A percentile compares a stretch with the other conserved stretches of the same genome.
phyloP scores from a whole-genome alignment of 2,329 filamentous ascomycete genomes.

The Biscogniauxia sp. region DNA sequence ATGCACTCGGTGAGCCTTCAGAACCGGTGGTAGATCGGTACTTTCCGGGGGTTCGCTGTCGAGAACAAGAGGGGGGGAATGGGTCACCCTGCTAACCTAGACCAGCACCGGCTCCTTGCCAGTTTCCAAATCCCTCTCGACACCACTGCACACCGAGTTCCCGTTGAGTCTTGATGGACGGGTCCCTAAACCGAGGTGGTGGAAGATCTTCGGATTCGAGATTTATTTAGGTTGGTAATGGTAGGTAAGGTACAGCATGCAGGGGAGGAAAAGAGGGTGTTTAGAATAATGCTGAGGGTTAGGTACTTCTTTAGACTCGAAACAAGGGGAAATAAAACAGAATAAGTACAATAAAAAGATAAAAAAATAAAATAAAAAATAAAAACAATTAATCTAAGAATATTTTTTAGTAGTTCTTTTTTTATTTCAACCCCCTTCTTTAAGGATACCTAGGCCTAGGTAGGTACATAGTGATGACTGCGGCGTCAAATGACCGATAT shows the following conservation, averaged over 20 bases:
- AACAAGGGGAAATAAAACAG: neutral
- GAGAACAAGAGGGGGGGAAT: neutral
- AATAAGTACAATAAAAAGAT: neutral
- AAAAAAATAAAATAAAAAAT: slow-evolving; percentile 4
- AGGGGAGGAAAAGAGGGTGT: slow-evolving; percentile 1
- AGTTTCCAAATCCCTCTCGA: neutral
- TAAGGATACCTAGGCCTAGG: no score
- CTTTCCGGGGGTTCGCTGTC: neutral
- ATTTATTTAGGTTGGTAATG: no score
- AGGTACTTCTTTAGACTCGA: neutral
- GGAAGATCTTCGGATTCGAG: neutral
- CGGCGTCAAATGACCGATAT: neutral
- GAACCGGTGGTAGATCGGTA: neutral
- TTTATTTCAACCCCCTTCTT: no score
- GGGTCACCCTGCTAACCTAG: no score
- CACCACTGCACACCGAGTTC: neutral
- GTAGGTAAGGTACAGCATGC: slow-evolving; percentile 5
- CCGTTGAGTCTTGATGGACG: neutral
- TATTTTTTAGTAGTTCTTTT: slow-evolving; percentile 1
- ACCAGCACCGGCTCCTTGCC: neutral
- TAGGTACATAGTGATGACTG: neutral
- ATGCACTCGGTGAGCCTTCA: neutral
- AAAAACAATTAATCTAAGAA: slow-evolving; percentile 2
- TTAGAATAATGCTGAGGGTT: neutral
- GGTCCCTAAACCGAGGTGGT: neutral